phyloP scores from a whole-genome alignment of 805 yeast species.

The Monosporozyma siamensis region DNA sequence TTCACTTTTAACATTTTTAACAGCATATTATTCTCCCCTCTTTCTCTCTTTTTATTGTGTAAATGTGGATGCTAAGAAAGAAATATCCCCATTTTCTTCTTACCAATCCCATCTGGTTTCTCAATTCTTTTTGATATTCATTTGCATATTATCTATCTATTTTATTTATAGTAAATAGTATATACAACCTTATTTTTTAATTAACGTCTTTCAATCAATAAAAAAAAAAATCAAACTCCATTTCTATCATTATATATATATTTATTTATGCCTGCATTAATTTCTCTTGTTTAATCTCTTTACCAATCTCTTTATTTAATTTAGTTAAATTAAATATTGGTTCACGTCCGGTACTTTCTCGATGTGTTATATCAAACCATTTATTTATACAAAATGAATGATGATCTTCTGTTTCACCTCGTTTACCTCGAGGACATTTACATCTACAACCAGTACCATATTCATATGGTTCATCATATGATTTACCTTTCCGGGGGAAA shows the following conservation, averaged over 20 bases:
- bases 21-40: too few relatives aligned
- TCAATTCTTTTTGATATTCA: slow-evolving; percentile 1
- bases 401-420: slow-evolving; percentile 48
- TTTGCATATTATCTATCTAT: slow-evolving; percentile 2
- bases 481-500: slow-evolving; percentile 11
- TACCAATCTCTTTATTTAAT: neutral
- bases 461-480: slow-evolving; percentile 30
- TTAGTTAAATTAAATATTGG: slow-evolving; percentile 4
- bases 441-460: slow-evolving; percentile 80
- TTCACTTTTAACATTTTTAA: neutral
- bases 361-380: slow-evolving; percentile 35
- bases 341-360: slow-evolving; percentile 3
- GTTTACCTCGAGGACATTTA: slow-evolving; percentile 50
- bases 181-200: too few relatives aligned
- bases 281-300: slow-evolving; percentile 4
- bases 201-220: too few relatives aligned
- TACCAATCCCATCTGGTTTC: too few relatives aligned
- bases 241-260: neutral
- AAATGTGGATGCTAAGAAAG: too few relatives aligned
- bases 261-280: neutral
- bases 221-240: too few relatives aligned
- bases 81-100: too few relatives aligned
- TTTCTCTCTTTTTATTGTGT: too few relatives aligned
- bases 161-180: neutral
- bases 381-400: slow-evolving; percentile 41